Evolutionary conservation across 805 yeast genomes (phyloP).

Genomic region (Monosporozyma aquatica): DNA sequence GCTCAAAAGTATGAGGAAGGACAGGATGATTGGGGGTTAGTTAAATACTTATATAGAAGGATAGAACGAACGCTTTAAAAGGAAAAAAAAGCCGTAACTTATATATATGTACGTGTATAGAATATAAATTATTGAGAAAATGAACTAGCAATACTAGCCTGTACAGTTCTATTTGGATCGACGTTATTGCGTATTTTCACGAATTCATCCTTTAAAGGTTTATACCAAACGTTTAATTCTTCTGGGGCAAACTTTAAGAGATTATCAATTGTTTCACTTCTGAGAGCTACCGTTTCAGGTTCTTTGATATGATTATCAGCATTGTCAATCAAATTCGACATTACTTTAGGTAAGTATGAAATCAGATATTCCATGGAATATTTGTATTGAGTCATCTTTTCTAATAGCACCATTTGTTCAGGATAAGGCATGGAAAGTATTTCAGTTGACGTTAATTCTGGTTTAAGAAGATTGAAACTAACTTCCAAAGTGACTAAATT

Average conservation of each 20-base stretch:
- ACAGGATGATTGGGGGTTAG: constrained; percentile 77
- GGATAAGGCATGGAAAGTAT: constrained; percentile 24
- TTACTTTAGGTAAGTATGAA: constrained; percentile 17
- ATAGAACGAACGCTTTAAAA: constrained; percentile 13
- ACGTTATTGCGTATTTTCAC: constrained; percentile 1
- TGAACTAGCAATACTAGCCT: constrained; percentile 10
- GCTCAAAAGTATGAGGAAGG: constrained; percentile 49
- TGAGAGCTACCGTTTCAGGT: constrained; percentile 19
- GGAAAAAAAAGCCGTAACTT: constrained; percentile 3
- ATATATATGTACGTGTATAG: not conserved
- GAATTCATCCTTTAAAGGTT: constrained; percentile 17
- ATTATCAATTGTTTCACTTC: constrained; percentile 19
- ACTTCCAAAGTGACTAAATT: constrained; percentile 16
- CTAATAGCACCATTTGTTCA: constrained; percentile 27
- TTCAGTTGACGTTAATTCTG: constrained; percentile 12
- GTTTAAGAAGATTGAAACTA: constrained; percentile 17
- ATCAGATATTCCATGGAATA: constrained; percentile 16
- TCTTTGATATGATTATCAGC: constrained; percentile 16
- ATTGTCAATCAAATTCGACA: constrained; percentile 18
- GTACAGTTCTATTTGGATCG: not conserved
- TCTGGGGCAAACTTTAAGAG: constrained; percentile 12
- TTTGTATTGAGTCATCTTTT: constrained; percentile 17
- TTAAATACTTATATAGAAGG: constrained; percentile 41
- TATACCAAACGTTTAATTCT: constrained; percentile 19
- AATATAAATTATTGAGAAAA: constrained; percentile 2